Conservation (phyloP, 2,329 filamentous ascomycete genomes). For the Cladosporium cucumerinum region DNA sequence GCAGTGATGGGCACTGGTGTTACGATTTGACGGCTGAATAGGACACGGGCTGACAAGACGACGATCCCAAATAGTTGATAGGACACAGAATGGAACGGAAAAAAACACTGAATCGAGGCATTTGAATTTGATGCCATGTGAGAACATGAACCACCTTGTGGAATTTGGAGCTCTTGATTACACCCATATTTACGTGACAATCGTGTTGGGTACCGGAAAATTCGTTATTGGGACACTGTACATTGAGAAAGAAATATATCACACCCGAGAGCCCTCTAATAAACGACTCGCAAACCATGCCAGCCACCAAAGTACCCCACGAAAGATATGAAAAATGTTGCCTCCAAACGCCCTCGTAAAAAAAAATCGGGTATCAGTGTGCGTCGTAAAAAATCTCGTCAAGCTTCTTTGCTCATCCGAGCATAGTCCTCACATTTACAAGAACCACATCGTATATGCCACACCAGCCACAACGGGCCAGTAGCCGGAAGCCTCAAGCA, state of each 20-base stretch:
- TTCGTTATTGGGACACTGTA: not conserved
- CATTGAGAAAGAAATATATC: not conserved
- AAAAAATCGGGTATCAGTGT: not conserved
- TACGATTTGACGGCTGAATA: not conserved
- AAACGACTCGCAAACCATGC: not conserved
- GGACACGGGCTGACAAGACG: not conserved
- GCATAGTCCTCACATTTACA: conserved; percentile 19
- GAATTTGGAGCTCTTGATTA: not conserved
- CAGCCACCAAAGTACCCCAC: not conserved
- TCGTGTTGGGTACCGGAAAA: not conserved
- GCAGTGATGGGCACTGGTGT: not conserved
- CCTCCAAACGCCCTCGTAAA: not conserved
- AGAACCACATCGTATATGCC: conserved; percentile 34
- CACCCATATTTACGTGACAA: not conserved
- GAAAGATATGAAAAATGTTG: not conserved
- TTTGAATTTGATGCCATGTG: not conserved
- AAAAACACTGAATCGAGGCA: not conserved
- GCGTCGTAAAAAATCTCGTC: not conserved
- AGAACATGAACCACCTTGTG: too few relatives aligned
- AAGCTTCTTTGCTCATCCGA: not conserved
- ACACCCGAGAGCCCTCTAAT: not conserved
- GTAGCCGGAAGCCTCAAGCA: conserved; percentile 37
- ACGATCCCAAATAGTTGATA: not conserved
- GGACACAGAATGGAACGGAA: not conserved
- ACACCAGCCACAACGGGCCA: conserved; percentile 40